Conservation (phyloP, 495 filamentous ascomycete genomes). For the Hypomontagnella monticulosa region DNA sequence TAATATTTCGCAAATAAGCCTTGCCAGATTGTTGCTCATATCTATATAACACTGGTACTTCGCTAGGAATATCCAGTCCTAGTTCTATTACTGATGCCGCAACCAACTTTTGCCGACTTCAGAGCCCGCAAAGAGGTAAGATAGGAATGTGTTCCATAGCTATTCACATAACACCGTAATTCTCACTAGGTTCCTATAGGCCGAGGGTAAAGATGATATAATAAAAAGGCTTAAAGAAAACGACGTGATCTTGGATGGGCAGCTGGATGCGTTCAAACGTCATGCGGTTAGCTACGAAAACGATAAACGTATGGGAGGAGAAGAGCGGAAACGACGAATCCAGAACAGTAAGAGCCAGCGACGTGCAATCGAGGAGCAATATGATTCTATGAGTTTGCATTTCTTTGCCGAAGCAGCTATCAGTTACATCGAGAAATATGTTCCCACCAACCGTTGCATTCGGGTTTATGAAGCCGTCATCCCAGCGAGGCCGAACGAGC, state of each 20-base stretch:
- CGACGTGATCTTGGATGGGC: constrained; percentile 10
- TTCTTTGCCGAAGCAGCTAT: background rate
- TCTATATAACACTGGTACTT: too few species aligned
- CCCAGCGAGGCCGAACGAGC: background rate
- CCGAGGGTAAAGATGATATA: constrained; percentile 8
- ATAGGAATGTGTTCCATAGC: too few species aligned
- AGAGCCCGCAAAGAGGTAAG: too few species aligned
- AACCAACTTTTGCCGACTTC: too few species aligned
- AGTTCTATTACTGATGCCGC: too few species aligned
- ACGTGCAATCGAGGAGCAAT: constrained; percentile 8
- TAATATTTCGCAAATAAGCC: too few species aligned
- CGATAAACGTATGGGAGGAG: background rate
- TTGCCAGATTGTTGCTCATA: too few species aligned
- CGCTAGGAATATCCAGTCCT: too few species aligned
- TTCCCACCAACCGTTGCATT: constrained; percentile 14
- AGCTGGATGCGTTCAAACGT: constrained; percentile 7
- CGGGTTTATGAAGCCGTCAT: constrained; percentile 24
- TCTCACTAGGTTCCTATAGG: background rate
- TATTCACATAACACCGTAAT: background rate
- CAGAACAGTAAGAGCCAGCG: constrained; percentile 6
- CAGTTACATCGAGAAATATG: constrained; percentile 3
- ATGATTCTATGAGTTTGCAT: background rate
- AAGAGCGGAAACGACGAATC: background rate
- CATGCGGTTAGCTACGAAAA: background rate
- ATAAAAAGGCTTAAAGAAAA: constrained; percentile 21